These are phyloP conservation scores for Bjerkandera adusta DNA, from an alignment of 1,284 basidiomycete genomes.

Conservation along the genomic window DNA sequence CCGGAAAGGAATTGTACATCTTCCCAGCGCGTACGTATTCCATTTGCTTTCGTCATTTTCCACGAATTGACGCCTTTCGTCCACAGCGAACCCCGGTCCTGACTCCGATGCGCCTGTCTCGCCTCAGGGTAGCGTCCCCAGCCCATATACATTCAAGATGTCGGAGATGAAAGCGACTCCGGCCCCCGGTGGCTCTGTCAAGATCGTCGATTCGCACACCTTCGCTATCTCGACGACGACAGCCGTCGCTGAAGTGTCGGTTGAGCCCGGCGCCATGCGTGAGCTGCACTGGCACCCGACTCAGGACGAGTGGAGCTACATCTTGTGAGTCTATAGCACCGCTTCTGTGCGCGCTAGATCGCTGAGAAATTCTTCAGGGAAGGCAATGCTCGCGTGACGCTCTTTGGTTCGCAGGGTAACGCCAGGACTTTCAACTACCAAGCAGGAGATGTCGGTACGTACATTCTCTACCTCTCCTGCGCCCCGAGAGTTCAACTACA, in stretches of 20 bases:
- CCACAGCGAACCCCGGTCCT: constrained; percentile 33
- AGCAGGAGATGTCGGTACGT: constrained; percentile 55
- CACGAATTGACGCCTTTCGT: background rate
- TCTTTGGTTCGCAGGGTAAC: constrained; percentile 62
- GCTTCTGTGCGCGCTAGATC: no score
- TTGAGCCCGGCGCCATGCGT: constrained; percentile 63
- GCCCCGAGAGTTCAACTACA: background rate
- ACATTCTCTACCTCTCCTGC: background rate
- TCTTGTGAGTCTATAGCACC: constrained; percentile 35
- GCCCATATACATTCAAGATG: constrained; percentile 53
- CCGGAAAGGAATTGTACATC: constrained; percentile 61
- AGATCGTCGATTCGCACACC: constrained; percentile 57
- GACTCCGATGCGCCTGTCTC: constrained; percentile 40
- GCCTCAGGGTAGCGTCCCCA: constrained; percentile 52
- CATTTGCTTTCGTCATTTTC: background rate
- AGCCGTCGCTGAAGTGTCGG: constrained; percentile 63
- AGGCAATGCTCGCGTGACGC: constrained; percentile 58
- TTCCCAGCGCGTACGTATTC: constrained; percentile 52
- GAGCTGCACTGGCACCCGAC: constrained; percentile 68
- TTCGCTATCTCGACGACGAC: constrained; percentile 55
- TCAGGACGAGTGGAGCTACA: constrained; percentile 67
- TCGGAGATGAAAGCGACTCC: constrained; percentile 51
- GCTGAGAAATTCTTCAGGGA: constrained; percentile 42
- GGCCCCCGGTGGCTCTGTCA: constrained; percentile 59
- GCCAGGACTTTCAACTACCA: constrained; percentile 70